Percentiles rank a stretch among this genome's conserved stretches.
Evolutionary conservation across 495 filamentous ascomycete species (phyloP).

Genomic region (Trypethelium eluteriae): DNA sequence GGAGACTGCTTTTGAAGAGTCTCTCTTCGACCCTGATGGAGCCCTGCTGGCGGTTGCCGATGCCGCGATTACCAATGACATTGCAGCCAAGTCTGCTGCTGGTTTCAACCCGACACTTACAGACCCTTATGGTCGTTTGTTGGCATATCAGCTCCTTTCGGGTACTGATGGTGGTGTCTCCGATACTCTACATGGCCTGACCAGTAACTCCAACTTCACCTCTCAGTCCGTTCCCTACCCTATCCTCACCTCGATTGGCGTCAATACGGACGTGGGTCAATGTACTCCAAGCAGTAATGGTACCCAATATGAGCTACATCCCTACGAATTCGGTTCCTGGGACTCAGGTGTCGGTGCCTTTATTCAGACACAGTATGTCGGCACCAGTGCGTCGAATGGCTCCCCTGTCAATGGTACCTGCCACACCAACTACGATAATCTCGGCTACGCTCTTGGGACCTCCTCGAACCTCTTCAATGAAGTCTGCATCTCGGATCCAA

Average conservation of each 20-base stretch:
- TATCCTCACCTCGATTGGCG: conserved; percentile 38
- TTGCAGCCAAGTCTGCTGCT: conserved; percentile 36
- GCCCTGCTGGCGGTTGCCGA: conserved; percentile 24
- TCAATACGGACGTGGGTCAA: conserved; percentile 29
- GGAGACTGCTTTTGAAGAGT: conserved; percentile 35
- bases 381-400: conserved; percentile 36
- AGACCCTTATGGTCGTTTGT: conserved; percentile 40
- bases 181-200: conserved; percentile 33
- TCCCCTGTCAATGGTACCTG: conserved; percentile 32
- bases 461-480: conserved; percentile 37
- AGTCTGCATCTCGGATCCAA: conserved; percentile 24
- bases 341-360: conserved; percentile 40
- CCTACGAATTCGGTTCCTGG: conserved; percentile 45
- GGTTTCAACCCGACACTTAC: conserved; percentile 39
- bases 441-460: conserved; percentile 45
- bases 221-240: conserved; percentile 38
- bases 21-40: conserved; percentile 28
- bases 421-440: conserved; percentile 43
- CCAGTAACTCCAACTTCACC: conserved; percentile 34
- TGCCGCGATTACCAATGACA: conserved; percentile 28
- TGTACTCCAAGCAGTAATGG: conserved; percentile 35
- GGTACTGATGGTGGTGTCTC: conserved; percentile 37
- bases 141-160: conserved; percentile 38
- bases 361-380: conserved; percentile 40
- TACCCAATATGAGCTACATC: conserved; percentile 41